A percentile compares a stretch with the other conserved stretches of the same genome.
Evolutionary conservation across 305 asterid genomes (phyloP).

Genomic region (Fraxinus baroniana): DNA sequence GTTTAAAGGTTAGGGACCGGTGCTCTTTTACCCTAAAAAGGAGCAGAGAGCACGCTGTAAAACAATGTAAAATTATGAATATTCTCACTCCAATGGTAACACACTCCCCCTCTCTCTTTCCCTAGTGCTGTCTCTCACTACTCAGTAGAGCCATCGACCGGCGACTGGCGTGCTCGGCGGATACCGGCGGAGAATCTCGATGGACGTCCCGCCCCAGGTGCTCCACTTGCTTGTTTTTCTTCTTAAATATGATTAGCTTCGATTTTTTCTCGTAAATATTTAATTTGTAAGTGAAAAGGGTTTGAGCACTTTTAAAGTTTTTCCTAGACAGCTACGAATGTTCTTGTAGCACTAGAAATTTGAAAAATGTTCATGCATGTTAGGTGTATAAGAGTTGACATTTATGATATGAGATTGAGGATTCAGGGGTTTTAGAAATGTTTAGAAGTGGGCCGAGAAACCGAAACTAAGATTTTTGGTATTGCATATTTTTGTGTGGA

Average conservation of each 20-base stretch:
- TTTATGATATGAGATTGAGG: background rate
- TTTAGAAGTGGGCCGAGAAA: background rate
- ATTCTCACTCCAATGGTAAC: background rate
- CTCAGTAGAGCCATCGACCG: background rate
- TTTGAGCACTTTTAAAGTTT: background rate
- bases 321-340: background rate
- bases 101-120: background rate
- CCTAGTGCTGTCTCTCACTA: background rate
- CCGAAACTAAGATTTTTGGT: background rate
- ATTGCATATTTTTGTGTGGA: background rate
- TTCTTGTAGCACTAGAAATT: background rate
- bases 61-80: background rate
- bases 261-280: background rate
- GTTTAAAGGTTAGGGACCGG: background rate
- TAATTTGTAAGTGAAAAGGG: background rate
- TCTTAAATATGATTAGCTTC: background rate
- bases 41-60: background rate
- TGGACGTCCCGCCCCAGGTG: background rate
- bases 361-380: background rate
- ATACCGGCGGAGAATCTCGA: background rate
- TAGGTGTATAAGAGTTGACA: background rate
- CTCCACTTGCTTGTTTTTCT: background rate
- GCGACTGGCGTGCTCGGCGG: background rate
- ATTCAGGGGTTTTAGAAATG: conserved; percentile 6
- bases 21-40: background rate